Evolutionary conservation across 768 basidiomycete genomes (phyloP).

Genomic region (Lentinula lateritia): DNA sequence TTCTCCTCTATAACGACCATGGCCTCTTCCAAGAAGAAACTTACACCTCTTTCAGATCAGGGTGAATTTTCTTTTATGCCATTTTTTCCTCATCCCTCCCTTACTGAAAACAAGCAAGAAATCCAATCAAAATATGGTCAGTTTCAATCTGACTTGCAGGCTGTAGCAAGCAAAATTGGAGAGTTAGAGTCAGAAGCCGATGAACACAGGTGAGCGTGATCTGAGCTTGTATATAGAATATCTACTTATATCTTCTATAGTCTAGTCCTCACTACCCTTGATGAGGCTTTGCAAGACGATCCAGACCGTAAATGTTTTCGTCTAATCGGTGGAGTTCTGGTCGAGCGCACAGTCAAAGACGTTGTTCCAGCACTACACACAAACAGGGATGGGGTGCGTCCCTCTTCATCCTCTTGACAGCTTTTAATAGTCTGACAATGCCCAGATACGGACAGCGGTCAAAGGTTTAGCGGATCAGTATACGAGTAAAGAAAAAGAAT

Average conservation of each 20-base stretch:
- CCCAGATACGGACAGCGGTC: conserved; percentile 80
- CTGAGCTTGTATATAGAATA: background rate
- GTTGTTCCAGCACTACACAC: conserved; percentile 86
- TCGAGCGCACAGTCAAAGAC: conserved; percentile 93
- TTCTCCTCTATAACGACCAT: conserved; percentile 23
- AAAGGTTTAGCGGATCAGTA: conserved; percentile 79
- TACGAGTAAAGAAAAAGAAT: conserved; percentile 81
- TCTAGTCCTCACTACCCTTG: conserved; percentile 81
- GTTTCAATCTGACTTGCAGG: conserved; percentile 84
- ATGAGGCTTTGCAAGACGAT: conserved; percentile 75
- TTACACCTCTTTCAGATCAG: conserved; percentile 58
- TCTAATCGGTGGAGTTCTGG: conserved; percentile 90
- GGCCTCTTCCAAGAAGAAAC: conserved; percentile 55
- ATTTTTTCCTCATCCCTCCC: conserved; percentile 16
- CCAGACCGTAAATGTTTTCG: conserved; percentile 95
- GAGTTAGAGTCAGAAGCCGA: conserved; percentile 96
- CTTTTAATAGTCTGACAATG: conserved; percentile 12
- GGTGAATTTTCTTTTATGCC: conserved; percentile 34
- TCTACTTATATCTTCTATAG: conserved; percentile 32
- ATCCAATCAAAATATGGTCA: conserved; percentile 78
- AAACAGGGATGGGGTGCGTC: conserved; percentile 79
- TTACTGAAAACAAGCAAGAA: conserved; percentile 60
- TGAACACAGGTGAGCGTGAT: conserved; percentile 74
- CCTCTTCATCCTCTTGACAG: background rate
- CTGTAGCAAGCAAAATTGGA: conserved; percentile 90